A percentile compares a stretch with the other conserved stretches of the same genome.
Conservation (phyloP, 768 basidiomycete genomes). For the Panellus pusillus region DNA sequence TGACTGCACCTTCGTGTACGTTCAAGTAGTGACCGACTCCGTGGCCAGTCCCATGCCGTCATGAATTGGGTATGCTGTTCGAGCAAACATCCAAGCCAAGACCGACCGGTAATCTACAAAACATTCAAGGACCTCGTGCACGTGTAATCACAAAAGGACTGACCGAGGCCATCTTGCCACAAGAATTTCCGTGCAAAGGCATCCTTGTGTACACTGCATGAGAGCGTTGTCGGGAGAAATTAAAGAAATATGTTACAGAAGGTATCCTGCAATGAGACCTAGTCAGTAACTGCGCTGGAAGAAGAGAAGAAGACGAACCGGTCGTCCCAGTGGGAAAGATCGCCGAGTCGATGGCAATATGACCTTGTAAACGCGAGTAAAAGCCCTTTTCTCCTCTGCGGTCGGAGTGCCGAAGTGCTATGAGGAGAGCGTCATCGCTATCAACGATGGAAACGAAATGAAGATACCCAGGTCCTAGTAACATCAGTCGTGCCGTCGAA, state of each 20-base stretch:
- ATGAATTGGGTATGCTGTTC: conserved; percentile 7
- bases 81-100: neutral
- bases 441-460: neutral
- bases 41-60: conserved; percentile 89
- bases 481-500: conserved; percentile 95
- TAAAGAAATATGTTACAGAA: conserved; percentile 42
- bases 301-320: conserved; percentile 43
- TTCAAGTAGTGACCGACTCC: conserved; percentile 95
- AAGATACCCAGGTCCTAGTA: conserved; percentile 79
- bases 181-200: conserved; percentile 74
- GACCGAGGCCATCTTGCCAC: conserved; percentile 88
- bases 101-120: conserved; percentile 56
- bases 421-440: neutral
- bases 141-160: conserved; percentile 24
- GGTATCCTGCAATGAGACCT: conserved; percentile 42
- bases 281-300: conserved; percentile 13
- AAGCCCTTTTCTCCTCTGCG: conserved; percentile 79
- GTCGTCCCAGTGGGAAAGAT: conserved; percentile 82
- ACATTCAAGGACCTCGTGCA: neutral
- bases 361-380: conserved; percentile 92
- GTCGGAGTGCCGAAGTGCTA: conserved; percentile 90
- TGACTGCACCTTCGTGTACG: conserved; percentile 74
- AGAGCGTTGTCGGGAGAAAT: neutral
- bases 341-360: conserved; percentile 85
- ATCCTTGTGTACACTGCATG: conserved; percentile 49